phyloP scores from a whole-genome alignment of 116 monocot species.

The Phalaenopsis hybrid region DNA sequence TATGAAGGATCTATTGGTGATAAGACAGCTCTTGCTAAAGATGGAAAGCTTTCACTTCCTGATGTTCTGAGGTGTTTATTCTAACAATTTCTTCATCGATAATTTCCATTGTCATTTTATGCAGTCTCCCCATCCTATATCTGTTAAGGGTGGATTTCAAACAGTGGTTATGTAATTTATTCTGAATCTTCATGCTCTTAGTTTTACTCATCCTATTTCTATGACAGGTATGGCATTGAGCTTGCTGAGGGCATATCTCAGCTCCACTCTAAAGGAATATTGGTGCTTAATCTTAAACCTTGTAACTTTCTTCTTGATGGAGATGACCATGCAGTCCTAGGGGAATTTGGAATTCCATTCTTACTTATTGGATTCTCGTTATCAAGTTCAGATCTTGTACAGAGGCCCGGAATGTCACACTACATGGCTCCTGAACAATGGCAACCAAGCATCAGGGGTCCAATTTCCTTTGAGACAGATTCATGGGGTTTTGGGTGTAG shows the following conservation, averaged over 20 bases:
- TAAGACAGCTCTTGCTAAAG: conserved; percentile 69
- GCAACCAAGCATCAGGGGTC: conserved; percentile 70
- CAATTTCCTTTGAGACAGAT: conserved; percentile 80
- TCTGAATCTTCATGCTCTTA: background rate
- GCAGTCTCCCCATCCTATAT: too few relatives aligned
- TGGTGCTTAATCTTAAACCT: conserved; percentile 83
- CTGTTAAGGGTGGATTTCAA: too few relatives aligned
- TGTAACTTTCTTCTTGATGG: conserved; percentile 74
- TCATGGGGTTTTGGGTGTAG: conserved; percentile 91
- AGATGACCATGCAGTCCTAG: conserved; percentile 49
- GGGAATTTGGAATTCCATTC: conserved; percentile 80
- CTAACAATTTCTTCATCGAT: background rate
- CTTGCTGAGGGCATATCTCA: conserved; percentile 58
- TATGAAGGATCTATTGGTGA: conserved; percentile 90
- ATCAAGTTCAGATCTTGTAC: conserved; percentile 53
- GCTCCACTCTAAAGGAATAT: conserved; percentile 58
- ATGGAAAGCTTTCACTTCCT: conserved; percentile 56
- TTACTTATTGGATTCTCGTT: conserved; percentile 43
- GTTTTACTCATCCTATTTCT: background rate
- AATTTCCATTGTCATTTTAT: background rate
- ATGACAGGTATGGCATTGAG: conserved; percentile 66
- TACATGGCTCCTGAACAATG: conserved; percentile 99
- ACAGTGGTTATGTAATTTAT: too few relatives aligned
- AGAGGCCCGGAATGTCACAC: conserved; percentile 61
- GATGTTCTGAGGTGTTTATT: conserved; percentile 57